Base-by-base conservation (phyloP, 768 basidiomycete genomes). In the Hydnum rufescens region DNA sequence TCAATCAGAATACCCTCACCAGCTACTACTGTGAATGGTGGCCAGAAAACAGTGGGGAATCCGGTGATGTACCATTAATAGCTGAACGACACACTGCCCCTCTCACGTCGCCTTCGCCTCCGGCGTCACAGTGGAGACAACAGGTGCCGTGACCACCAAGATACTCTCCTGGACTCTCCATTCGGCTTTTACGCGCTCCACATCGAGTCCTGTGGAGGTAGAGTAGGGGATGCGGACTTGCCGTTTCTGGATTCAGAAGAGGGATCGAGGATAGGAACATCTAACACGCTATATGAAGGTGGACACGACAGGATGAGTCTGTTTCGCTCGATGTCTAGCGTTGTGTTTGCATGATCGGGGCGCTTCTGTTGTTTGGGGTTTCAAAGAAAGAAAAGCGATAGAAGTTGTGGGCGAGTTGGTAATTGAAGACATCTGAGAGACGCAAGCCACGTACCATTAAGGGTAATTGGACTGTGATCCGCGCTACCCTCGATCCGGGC, bases 251-350 rank as follows among this genome's bases (percentile, higher is more conserved):
- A 32, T n/a, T 16, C 84, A 68, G n/a, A n/a, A n/a, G n/a, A 34
- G 70, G 68, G 3, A 76, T 66, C 58, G 18, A 82, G 66, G 60
- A 82, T 66, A 42, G 16, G 54, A 53, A 84, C 64, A 57, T 82
- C 77, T 26, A 85, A 65, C 34, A 60, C 1, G 26, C 13, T 56
- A 50, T 71, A 74, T 31, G 66, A 59, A 23, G 60, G 56, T 16
- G 78, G 77, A 28, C 79, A 58, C 42, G 64, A 58, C 16, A 86
- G 60, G 5, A 75, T 62, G 32, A 86, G 53, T 16, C 79, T 71
- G 19, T 74, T 68, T 0, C 74, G 67, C 57, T 82, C 80, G n/a
- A 86, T 55, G 54, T 84, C 80, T 5, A 86, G 73, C 0, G 71
- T 71, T 2, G 78, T 68, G 1, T 62, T 55, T 22, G 68, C 56